phyloP scores from a whole-genome alignment of 768 basidiomycete species.

The Hypholoma fasciculare region DNA sequence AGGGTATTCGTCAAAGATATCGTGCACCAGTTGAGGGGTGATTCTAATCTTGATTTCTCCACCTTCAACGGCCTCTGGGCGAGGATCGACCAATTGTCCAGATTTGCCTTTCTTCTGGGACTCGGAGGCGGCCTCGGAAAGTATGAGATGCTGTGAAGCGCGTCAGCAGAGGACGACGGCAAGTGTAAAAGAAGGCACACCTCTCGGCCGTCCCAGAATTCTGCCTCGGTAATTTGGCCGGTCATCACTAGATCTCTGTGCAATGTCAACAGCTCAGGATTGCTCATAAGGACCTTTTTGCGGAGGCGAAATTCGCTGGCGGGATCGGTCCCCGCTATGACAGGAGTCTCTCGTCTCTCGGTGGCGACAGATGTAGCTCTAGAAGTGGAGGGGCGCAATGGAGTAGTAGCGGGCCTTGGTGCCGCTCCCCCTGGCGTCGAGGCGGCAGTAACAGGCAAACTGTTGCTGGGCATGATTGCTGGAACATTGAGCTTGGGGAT shows the following conservation, averaged over 20 bases:
- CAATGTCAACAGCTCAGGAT: constrained; percentile 74
- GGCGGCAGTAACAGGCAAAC: constrained; percentile 27
- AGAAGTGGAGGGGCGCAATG: constrained; percentile 52
- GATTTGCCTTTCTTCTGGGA: constrained; percentile 79
- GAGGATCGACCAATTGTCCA: constrained; percentile 85
- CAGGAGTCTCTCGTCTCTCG: constrained; percentile 50
- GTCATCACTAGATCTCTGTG: constrained; percentile 88
- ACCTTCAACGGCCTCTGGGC: constrained; percentile 79
- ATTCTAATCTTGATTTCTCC: constrained; percentile 90
- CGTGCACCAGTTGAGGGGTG: constrained; percentile 88
- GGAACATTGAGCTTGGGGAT: constrained; percentile 14
- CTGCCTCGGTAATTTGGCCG: constrained; percentile 84
- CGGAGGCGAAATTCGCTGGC: constrained; percentile 71
- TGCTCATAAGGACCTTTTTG: constrained; percentile 77
- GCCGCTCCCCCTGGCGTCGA: constrained; percentile 27
- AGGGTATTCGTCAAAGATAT: constrained; percentile 98
- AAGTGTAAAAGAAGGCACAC: constrained; percentile 39
- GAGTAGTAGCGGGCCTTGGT: constrained; percentile 20
- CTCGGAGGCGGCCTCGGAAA: constrained; percentile 74
- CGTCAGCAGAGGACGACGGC: constrained; percentile 11
- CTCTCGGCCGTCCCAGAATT: constrained; percentile 98
- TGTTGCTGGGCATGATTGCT: constrained; percentile 19
- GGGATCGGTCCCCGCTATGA: constrained; percentile 58
- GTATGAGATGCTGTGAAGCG: constrained; percentile 62
- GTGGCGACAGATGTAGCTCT: constrained; percentile 65